Base-by-base conservation (phyloP, 2,329 filamentous ascomycete genomes). In the Cladosporium velox region DNA sequence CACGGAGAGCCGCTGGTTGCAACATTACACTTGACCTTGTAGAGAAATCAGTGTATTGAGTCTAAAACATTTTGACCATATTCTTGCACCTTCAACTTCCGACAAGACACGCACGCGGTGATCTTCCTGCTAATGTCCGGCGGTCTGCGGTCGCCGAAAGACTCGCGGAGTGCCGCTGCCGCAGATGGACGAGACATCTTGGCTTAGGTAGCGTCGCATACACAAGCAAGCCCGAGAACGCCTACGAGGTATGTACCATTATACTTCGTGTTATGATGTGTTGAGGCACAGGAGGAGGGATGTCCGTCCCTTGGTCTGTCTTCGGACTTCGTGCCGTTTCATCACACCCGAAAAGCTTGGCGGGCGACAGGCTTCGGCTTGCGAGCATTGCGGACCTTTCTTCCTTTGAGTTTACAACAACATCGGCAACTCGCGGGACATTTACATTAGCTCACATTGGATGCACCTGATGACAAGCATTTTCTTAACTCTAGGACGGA, bases 21-120 rank as follows among this genome's bases (percentile, higher is more conserved):
- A 78, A 81, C 80, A 64, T 79, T 74, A 65, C 79, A 81, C 76
- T 80, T 80, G 58, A 80, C 76, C 59, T 62, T 62, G 28, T 3
- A 15, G 4, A 15, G 1, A 11, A 4, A 51, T 61, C 21, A 62
- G 59, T 21, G 15, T 24, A 12, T 26, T 18, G 21, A 12, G 6
- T n/a, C 12, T 12, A 18, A 5, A n/a, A 32, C 4, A 5, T 3
- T n/a, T 21, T 21, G 41, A 28, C 15, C 26, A 28, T 28, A 2
- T 24, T 8, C 3, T 7, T n/a, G 47, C 21, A 62, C 59, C 75
- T 79, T 79, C 70, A 78, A 77, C 67, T 79, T 79, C 4, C 78
- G 73, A 69, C 78, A 79, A 28, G 78, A 77, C 8, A 79, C 77
- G 66, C 78, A 80, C 3, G 78, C 78, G 8, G 74, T 75, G 55